phyloP scores from a whole-genome alignment of 2,329 filamentous ascomycete genomes.

The Botrytis hyacinthi region DNA sequence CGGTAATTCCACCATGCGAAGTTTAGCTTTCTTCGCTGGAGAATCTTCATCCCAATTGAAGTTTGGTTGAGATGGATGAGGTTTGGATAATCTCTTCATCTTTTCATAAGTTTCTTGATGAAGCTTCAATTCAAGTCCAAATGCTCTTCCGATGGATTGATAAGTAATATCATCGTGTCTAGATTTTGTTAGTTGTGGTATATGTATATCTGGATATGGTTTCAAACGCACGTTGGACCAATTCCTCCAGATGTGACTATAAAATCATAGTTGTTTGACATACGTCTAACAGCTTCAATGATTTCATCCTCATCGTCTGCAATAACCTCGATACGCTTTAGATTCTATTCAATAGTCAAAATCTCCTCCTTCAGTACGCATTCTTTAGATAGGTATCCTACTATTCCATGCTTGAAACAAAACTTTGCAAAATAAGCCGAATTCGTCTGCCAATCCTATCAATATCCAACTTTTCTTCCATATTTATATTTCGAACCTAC shows the following conservation, averaged over 20 bases:
- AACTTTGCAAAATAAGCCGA: constrained; percentile 63
- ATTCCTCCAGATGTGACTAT: constrained; percentile 95
- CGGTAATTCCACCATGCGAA: constrained; percentile 88
- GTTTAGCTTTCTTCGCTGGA: constrained; percentile 72
- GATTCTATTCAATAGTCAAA: constrained; percentile 46
- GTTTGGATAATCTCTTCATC: constrained; percentile 80
- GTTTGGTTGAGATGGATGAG: constrained; percentile 66
- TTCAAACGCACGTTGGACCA: constrained; percentile 69
- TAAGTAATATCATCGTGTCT: constrained; percentile 99
- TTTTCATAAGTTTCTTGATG: constrained; percentile 74
- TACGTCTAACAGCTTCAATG: constrained; percentile 74
- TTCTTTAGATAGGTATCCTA: constrained; percentile 42
- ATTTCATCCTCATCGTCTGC: constrained; percentile 91
- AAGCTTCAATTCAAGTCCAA: constrained; percentile 70
- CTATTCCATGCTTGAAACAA: constrained; percentile 61
- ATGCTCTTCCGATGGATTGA: constrained; percentile 87
- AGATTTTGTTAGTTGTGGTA: neutral
- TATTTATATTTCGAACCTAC: constrained; percentile 28
- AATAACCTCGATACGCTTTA: constrained; percentile 90
- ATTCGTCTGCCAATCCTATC: constrained; percentile 51
- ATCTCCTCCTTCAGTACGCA: constrained; percentile 61
- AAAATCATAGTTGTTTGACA: constrained; percentile 89
- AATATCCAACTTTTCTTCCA: constrained; percentile 21
- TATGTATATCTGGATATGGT: neutral
- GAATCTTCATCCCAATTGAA: constrained; percentile 86